Evolutionary conservation across 164 flowering plant genomes (phyloP), one percentile per base, ranked within the genome.

Genomic region (Vitis cinerea): DNA sequence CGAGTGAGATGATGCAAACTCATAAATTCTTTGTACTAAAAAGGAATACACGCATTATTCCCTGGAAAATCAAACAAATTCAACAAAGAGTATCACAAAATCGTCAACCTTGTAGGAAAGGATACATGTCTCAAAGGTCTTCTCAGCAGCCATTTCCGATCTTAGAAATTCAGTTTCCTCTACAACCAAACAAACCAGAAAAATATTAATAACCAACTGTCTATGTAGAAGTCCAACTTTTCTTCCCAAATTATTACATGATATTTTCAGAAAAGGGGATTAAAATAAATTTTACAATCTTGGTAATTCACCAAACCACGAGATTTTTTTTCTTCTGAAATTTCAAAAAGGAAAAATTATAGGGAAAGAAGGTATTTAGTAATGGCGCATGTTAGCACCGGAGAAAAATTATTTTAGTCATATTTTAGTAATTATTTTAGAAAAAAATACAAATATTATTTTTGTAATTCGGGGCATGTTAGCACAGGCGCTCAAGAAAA

Each of bases 71-170:
- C 9, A 19, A 48, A 49, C 19, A 68, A 12, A 59, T 68, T 48
- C 17, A 48, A 56, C 44, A 54, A 61, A 61, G 50, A 44, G 13
- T 27, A 37, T 8, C 7, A 37, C 13, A 61, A 13, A 14, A 31
- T 19, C 12, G 7, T 62, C 16, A 30, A 16, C 3, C 10, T 10
- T 27, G n/a, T 37, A 15, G 12, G 50, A 29, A 48, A 81, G 73
- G 68, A 70, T 78, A 76, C 83, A 10, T 49, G 69, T 78, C 69
- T 71, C 80, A 0, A 65, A n/a, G 8, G 66, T 72, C 59, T 69
- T 71, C 63, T 70, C 80, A 19, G 66, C 75, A 27, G 77, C 76
- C 81, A 83, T 75, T 23, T 6, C 30, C 69, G 60, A 37, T 66
- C 58, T 49, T 55, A 65, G 61, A 59, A 59, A 30, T 64, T 27